phyloP scores from a whole-genome alignment of 345 rosid species.

The Heritiera fomes region DNA sequence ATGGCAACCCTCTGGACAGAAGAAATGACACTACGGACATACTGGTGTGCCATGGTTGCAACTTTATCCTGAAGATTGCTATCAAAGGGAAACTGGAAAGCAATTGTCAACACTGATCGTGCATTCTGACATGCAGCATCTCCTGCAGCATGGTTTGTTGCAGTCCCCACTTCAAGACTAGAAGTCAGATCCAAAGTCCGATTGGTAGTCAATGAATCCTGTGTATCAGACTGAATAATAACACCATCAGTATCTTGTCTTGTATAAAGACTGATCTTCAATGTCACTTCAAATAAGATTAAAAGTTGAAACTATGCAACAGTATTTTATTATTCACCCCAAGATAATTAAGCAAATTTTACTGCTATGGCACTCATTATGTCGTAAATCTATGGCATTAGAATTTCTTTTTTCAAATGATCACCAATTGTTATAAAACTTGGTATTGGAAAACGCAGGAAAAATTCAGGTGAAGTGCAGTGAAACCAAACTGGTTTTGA shows the following conservation, averaged over 20 bases:
- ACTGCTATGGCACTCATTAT: neutral
- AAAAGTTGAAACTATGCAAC: neutral
- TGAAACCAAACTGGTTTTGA: slow-evolving; percentile 69
- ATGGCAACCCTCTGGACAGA: slow-evolving; percentile 96
- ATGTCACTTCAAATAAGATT: neutral
- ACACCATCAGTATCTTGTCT: slow-evolving; percentile 17
- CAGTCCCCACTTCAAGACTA: slow-evolving; percentile 86
- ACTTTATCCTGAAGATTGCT: slow-evolving; percentile 87
- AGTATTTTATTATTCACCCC: neutral
- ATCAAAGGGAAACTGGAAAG: slow-evolving; percentile 96
- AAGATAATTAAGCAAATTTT: neutral
- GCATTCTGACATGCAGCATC: slow-evolving; percentile 48
- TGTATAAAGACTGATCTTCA: neutral
- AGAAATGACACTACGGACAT: slow-evolving; percentile 83
- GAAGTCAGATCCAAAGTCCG: slow-evolving; percentile 94
- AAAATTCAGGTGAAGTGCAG: neutral
- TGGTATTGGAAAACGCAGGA: neutral
- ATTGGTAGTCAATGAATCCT: slow-evolving; percentile 49
- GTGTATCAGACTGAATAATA: slow-evolving; percentile 58
- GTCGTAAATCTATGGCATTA: neutral
- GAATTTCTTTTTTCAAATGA: neutral
- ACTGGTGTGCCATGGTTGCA: slow-evolving; percentile 93
- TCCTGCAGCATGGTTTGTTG: slow-evolving; percentile 49
- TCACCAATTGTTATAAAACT: neutral
- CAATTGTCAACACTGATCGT: slow-evolving; percentile 92